Evolutionary conservation across 371 early-diverging fungal genomes (phyloP).

Genomic region (Saksenaea oblongispora): DNA sequence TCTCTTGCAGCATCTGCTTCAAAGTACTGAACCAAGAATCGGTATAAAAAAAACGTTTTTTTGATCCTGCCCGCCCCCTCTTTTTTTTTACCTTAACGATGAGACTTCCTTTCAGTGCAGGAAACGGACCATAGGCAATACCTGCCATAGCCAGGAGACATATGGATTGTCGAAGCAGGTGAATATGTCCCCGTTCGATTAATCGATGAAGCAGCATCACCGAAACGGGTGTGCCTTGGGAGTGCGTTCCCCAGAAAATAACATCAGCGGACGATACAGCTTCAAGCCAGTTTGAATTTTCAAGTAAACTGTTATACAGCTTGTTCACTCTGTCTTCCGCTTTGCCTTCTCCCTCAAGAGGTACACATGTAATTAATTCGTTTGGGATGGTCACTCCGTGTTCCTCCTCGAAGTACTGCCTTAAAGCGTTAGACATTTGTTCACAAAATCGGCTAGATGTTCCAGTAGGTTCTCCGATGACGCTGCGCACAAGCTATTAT

Average conservation of each 20-base stretch:
- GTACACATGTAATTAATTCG: conserved; percentile 74
- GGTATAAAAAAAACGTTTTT: neutral
- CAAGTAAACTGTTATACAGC: conserved; percentile 68
- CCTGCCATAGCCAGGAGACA: conserved; percentile 93
- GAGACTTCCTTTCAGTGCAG: conserved; percentile 77
- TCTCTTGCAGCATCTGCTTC: conserved; percentile 92
- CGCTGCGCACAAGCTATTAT: conserved; percentile 59
- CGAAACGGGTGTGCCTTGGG: conserved; percentile 93
- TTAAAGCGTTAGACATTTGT: conserved; percentile 74
- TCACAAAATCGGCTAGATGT: conserved; percentile 87
- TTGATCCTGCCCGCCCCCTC: too few species aligned
- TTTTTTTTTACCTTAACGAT: conserved; percentile 71
- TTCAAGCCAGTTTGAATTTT: conserved; percentile 51
- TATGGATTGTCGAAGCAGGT: conserved; percentile 67
- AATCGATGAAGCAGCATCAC: conserved; percentile 77
- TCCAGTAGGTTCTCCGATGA: conserved; percentile 94
- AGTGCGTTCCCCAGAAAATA: conserved; percentile 88
- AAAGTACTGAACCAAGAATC: conserved; percentile 59
- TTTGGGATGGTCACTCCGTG: conserved; percentile 62
- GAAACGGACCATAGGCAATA: conserved; percentile 90
- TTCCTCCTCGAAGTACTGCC: conserved; percentile 55
- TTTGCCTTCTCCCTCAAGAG: conserved; percentile 90
- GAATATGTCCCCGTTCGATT: conserved; percentile 70
- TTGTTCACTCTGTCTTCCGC: conserved; percentile 82
- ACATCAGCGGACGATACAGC: conserved; percentile 75